A percentile compares a stretch with the other conserved stretches of the same genome.
These are phyloP conservation scores for Aureobasidium sp. DNA, from an alignment of 2,329 filamentous ascomycete species.

Conservation along the genomic window DNA sequence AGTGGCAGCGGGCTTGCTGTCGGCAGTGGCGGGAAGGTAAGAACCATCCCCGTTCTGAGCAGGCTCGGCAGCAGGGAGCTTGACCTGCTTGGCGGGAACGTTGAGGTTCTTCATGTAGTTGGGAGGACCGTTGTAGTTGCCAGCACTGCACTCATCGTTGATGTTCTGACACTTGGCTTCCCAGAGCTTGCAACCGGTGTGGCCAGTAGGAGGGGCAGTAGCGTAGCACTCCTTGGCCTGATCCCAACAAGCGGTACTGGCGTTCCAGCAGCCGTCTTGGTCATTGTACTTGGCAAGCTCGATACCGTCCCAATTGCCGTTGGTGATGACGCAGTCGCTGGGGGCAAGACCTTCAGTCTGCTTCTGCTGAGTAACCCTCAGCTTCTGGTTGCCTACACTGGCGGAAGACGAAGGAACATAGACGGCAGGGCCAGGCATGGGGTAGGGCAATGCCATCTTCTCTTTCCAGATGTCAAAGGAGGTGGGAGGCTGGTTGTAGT, in stretches of 20 bases:
- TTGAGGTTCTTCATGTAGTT: conserved; percentile 32
- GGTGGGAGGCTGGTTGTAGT: conserved; percentile 45
- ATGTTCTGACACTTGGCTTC: conserved; percentile 49
- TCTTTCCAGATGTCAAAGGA: conserved; percentile 56
- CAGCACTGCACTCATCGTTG: conserved; percentile 32
- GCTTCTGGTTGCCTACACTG: conserved; percentile 15
- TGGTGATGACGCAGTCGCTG: conserved; percentile 50
- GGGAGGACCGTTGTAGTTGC: conserved; percentile 42
- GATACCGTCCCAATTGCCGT: conserved; percentile 63
- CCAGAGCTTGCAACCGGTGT: conserved; percentile 52
- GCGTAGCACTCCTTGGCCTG: conserved; percentile 54
- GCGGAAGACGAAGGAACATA: conserved; percentile 36
- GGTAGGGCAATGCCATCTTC: conserved; percentile 45
- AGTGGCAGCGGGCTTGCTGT: not conserved
- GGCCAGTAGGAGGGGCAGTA: conserved; percentile 50
- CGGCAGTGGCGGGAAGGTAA: not conserved
- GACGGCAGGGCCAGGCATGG: conserved; percentile 48
- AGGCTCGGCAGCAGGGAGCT: not conserved
- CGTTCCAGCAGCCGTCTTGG: conserved; percentile 27
- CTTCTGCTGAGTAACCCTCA: conserved; percentile 13
- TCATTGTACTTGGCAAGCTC: conserved; percentile 50
- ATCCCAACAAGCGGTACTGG: conserved; percentile 36
- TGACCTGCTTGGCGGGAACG: conserved; percentile 14
- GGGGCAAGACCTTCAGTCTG: conserved; percentile 46
- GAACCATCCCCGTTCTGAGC: conserved; percentile 8